A percentile compares a stretch with the other conserved stretches of the same genome.
Evolutionary conservation across 2,329 filamentous ascomycete genomes (phyloP).

Genomic region (Talaromyces sp.): DNA sequence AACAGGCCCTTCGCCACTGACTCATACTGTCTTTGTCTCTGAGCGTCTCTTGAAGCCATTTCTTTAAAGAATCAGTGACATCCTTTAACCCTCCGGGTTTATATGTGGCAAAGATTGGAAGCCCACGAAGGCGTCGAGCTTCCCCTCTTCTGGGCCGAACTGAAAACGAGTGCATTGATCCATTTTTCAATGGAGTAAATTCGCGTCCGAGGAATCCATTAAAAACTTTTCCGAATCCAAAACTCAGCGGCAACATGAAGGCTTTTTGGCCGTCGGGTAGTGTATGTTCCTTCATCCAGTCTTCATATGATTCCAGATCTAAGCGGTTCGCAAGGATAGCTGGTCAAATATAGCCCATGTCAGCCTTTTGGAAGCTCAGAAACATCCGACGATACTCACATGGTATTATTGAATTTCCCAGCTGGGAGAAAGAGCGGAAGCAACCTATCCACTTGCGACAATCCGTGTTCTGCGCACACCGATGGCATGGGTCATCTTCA

Average conservation of each 20-base stretch:
- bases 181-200: not conserved
- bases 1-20: not conserved
- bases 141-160: not conserved
- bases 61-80: no score
- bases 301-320: not conserved
- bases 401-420: constrained; percentile 1
- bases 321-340: constrained; percentile 4
- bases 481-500: not conserved
- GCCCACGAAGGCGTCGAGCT: not conserved
- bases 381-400: not conserved
- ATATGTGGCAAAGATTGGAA: not conserved
- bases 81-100: no score
- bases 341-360: not conserved
- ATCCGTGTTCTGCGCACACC: not conserved
- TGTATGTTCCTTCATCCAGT: not conserved
- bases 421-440: not conserved
- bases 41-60: constrained; percentile 1
- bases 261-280: not conserved
- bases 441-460: constrained; percentile 10
- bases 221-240: constrained; percentile 5
- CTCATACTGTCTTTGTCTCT: not conserved
- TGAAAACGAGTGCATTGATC: not conserved
- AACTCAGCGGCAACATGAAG: not conserved
- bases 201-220: not conserved
- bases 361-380: not conserved